Conservation (phyloP, 495 filamentous ascomycete genomes). For the Tuber indicum region DNA sequence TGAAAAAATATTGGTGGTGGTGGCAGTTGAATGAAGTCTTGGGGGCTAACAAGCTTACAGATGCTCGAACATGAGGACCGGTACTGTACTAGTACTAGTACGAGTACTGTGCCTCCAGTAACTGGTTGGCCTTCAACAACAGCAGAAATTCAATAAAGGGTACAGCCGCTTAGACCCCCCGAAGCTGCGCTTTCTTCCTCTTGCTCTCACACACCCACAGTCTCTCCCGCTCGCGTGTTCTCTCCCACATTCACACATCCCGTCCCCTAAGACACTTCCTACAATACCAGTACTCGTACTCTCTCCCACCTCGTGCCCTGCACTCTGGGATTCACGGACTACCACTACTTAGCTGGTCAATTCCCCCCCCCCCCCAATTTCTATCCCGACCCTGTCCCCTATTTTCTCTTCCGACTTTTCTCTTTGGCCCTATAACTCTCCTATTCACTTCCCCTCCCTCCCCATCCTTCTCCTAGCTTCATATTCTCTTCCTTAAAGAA, state of each 20-base stretch:
- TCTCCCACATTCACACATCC: neutral
- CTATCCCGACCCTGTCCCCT: neutral
- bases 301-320: slow-evolving; percentile 5
- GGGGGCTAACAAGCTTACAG: neutral
- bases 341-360: neutral
- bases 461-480: neutral
- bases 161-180: neutral
- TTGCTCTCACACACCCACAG: neutral
- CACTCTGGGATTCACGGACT: neutral
- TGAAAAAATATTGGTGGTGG: neutral
- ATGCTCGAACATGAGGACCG: no score
- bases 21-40: neutral
- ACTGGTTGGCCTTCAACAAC: neutral
- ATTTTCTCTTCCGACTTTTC: neutral
- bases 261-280: neutral
- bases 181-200: neutral
- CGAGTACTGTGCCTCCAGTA: neutral
- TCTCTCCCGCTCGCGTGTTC: neutral
- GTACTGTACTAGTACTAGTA: no score
- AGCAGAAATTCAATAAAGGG: neutral
- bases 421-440: neutral
- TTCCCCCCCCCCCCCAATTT: neutral
- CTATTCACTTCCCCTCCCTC: slow-evolving; percentile 10
- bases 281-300: no score
- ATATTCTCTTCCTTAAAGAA: neutral